Base-by-base conservation (phyloP, 2,329 filamentous ascomycete species). In the Calonectria pteridis region DNA sequence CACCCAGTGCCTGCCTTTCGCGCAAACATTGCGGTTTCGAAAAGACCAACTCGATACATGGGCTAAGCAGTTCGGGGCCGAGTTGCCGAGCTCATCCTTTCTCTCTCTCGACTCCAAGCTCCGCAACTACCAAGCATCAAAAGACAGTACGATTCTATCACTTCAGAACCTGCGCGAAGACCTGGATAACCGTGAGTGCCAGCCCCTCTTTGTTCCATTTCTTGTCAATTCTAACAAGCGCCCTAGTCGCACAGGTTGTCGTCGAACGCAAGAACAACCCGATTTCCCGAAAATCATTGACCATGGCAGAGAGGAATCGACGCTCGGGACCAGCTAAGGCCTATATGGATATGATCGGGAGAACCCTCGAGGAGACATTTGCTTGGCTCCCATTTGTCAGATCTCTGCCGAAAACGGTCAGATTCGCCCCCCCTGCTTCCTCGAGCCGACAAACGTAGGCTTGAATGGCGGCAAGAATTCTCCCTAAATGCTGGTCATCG, bases 41-140 rank as follows among this genome's bases (percentile, higher is more conserved):
- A 59, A 59, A 9, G 67, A 75, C n/a, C 59, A 69, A 1, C 69
- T 78, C 11, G n/a, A 69, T 16, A 65, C 40, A 14, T 78, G 76
- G 77, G 71, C 66, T 0, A 28, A 51, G 3, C 43, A 65, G 18
- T 77, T 69, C n/a, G 68, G 76, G 20, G 75, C 73, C 13, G 55
- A 77, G 18, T 31, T 49, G 1, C 31, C 37, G 5, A 51, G 59
- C 33, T 40, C 33, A 4, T 77, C 26, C 7, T 72, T 59, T 4
- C 31, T 78, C 29, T 78, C 77, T 0, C 71, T 76, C 50, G 71
- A 78, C 14, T 71, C 69, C 49, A 78, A 78, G 62, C 71, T 78
- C 35, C 73, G 73, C 28, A 65, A 66, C 23, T 63, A 75, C 4
- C 70, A 71, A 35, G 68, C 73, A 26, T 53, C 66, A 18, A 70